Evolutionary conservation across 768 basidiomycete genomes (phyloP).

Genomic region (Termitomyces sp.): DNA sequence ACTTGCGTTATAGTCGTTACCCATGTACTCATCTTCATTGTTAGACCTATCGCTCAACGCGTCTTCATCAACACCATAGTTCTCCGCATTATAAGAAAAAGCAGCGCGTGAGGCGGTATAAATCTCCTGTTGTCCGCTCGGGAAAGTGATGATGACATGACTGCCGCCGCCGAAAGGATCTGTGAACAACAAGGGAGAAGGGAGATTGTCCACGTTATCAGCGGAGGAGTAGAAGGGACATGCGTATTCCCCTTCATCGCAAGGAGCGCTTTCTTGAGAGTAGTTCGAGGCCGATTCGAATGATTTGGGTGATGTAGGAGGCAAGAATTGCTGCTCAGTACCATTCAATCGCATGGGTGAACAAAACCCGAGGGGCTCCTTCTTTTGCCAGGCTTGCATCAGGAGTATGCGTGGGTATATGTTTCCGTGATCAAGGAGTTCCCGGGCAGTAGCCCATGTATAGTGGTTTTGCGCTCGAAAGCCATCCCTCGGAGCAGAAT

Average conservation of each 20-base stretch:
- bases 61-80: background rate
- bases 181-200: slow-evolving; percentile 1
- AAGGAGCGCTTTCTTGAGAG: slow-evolving; percentile 4
- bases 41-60: background rate
- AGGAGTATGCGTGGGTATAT: slow-evolving; percentile 9
- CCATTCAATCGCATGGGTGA: background rate
- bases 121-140: background rate
- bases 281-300: slow-evolving; percentile 2
- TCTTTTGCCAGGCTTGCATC: background rate
- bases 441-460: background rate
- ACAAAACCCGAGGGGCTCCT: background rate
- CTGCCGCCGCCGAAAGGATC: background rate
- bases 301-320: background rate
- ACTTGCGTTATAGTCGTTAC: background rate
- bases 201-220: background rate
- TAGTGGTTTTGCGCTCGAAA: slow-evolving; percentile 2
- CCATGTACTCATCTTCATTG: background rate
- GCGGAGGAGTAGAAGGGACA: background rate
- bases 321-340: background rate
- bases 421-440: slow-evolving; percentile 5
- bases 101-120: background rate
- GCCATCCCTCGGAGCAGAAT: background rate
- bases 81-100: background rate
- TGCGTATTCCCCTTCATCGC: background rate
- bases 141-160: background rate